phyloP scores from a whole-genome alignment of 371 early-diverging fungal species.

The Paraphysoderma sedebokerense region DNA sequence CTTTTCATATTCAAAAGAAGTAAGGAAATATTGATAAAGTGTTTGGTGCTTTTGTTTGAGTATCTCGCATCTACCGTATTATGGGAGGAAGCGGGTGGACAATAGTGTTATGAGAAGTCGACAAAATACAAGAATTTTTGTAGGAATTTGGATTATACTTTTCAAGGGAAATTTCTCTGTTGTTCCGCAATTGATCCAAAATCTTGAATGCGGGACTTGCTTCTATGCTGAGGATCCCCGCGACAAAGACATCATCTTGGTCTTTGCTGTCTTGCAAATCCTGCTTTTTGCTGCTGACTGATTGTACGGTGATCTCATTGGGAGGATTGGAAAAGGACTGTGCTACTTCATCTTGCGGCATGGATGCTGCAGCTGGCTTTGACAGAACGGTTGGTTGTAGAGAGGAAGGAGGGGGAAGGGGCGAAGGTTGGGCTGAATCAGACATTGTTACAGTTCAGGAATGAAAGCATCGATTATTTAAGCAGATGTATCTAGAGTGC shows the following conservation, averaged over 20 bases:
- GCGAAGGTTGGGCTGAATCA: too few species aligned
- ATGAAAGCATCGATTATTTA: too few species aligned
- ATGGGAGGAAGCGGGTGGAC: slow-evolving; percentile 2
- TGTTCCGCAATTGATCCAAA: slow-evolving; percentile 16
- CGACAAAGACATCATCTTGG: slow-evolving; percentile 2
- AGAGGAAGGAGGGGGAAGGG: too few species aligned
- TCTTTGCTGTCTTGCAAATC: not conserved
- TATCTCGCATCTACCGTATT: slow-evolving; percentile 5
- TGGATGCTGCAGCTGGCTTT: too few species aligned
- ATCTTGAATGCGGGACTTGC: slow-evolving; percentile 22
- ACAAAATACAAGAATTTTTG: not conserved
- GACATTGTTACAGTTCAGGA: too few species aligned
- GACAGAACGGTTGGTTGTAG: too few species aligned
- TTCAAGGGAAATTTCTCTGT: slow-evolving; percentile 5
- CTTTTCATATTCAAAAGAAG: slow-evolving; percentile 23
- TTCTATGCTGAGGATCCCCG: slow-evolving; percentile 28
- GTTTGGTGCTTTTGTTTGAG: slow-evolving; percentile 12
- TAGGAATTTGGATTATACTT: slow-evolving; percentile 3
- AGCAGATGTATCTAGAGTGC: too few species aligned
- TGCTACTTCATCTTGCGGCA: too few species aligned
- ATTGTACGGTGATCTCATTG: too few species aligned
- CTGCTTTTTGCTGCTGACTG: not conserved
- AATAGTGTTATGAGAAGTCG: slow-evolving; percentile 3
- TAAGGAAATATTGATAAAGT: slow-evolving; percentile 18
- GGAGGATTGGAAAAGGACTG: too few species aligned